Evolutionary conservation across 2,329 filamentous ascomycete species (phyloP).

Genomic region (Biscogniauxia marginata): DNA sequence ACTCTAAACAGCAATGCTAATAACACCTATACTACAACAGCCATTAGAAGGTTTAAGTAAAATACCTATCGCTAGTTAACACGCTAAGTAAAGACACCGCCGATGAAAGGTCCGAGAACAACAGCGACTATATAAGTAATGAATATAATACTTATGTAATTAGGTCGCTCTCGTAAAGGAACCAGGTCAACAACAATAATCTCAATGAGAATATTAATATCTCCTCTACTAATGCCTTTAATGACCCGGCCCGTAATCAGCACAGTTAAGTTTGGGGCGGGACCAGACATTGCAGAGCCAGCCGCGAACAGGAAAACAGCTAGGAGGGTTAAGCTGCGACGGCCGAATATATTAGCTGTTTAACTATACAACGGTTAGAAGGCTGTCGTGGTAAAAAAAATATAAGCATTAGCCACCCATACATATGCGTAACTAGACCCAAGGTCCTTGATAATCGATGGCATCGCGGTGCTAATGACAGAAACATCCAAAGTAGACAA

Average conservation of each 20-base stretch:
- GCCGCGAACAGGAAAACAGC: not conserved
- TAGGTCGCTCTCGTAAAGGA: not conserved
- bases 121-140: not conserved
- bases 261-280: not conserved
- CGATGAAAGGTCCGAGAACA: not conserved
- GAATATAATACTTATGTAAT: not conserved
- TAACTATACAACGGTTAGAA: conserved; percentile 45
- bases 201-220: not conserved
- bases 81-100: not conserved
- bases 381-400: conserved; percentile 30
- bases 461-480: conserved; percentile 19
- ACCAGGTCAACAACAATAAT: not conserved
- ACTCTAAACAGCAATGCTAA: not conserved
- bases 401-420: conserved; percentile 22
- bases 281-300: not conserved
- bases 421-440: conserved; percentile 14
- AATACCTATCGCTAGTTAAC: not conserved
- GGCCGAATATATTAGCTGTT: conserved; percentile 40
- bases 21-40: not conserved
- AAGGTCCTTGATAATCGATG: conserved; percentile 19
- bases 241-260: not conserved
- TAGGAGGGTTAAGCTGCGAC: not conserved
- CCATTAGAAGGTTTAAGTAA: not conserved
- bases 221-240: not conserved
- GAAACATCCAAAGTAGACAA: conserved; percentile 17